These are phyloP conservation scores for Talaromyces trachyspermus DNA, from an alignment of 495 filamentous ascomycete species.

Conservation along the genomic window DNA sequence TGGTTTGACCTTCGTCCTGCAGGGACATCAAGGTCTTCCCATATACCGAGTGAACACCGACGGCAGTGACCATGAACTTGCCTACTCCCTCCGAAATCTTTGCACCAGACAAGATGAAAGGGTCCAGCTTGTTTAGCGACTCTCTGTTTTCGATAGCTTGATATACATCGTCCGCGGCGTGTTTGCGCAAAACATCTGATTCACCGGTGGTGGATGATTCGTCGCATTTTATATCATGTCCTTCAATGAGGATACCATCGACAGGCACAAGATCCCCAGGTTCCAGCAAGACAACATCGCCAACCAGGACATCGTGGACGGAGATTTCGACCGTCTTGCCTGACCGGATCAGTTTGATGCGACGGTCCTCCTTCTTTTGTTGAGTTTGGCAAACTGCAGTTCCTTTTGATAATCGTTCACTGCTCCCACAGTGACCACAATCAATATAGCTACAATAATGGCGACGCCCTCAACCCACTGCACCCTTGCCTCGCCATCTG, in stretches of 20 bases:
- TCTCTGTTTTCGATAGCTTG: slow-evolving; percentile 70
- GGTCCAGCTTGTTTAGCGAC: slow-evolving; percentile 75
- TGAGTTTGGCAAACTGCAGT: slow-evolving; percentile 60
- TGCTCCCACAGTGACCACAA: slow-evolving; percentile 61
- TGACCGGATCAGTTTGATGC: slow-evolving; percentile 68
- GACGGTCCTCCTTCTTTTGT: slow-evolving; percentile 66
- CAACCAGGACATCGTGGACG: slow-evolving; percentile 72
- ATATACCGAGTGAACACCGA: slow-evolving; percentile 79
- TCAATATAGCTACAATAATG: slow-evolving; percentile 62
- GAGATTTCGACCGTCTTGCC: slow-evolving; percentile 71
- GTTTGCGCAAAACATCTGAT: slow-evolving; percentile 72
- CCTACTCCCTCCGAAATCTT: slow-evolving; percentile 91
- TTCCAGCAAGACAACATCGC: slow-evolving; percentile 76
- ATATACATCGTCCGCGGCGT: slow-evolving; percentile 68
- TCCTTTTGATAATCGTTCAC: slow-evolving; percentile 70
- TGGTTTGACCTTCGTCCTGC: slow-evolving; percentile 82
- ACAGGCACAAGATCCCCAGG: slow-evolving; percentile 85
- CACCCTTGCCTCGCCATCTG: slow-evolving; percentile 46
- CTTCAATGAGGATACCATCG: slow-evolving; percentile 67
- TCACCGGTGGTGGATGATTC: slow-evolving; percentile 82
- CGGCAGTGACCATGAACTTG: slow-evolving; percentile 78
- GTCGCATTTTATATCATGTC: slow-evolving; percentile 71
- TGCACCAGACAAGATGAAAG: slow-evolving; percentile 87
- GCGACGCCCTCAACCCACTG: slow-evolving; percentile 75
- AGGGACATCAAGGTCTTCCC: slow-evolving; percentile 94